phyloP scores from a whole-genome alignment of 2,329 filamentous ascomycete genomes.

The Macrophomina tecta region DNA sequence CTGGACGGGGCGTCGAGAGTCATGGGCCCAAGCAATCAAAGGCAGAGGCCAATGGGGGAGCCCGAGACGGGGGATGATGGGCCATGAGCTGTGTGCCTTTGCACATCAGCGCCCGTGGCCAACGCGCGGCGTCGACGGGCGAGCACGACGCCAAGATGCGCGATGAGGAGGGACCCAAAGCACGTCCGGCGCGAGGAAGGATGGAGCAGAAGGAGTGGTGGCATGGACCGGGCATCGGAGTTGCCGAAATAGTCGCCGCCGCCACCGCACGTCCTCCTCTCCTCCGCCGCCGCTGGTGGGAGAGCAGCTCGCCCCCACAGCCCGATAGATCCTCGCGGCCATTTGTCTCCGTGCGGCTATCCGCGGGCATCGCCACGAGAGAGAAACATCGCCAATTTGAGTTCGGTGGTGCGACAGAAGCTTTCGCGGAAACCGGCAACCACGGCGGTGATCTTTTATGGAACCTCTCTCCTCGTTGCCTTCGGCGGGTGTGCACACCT shows the following conservation, averaged over 20 bases:
- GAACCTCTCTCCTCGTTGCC: background rate
- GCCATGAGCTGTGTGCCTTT: no score
- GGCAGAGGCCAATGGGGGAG: background rate
- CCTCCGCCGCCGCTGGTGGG: background rate
- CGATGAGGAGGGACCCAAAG: no score
- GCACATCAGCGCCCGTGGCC: no score
- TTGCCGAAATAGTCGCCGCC: conserved; percentile 8
- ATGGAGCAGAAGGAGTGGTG: background rate
- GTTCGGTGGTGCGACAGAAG: conserved; percentile 21
- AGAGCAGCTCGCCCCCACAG: no score
- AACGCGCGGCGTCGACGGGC: background rate
- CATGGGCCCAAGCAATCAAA: background rate
- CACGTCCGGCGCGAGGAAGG: background rate
- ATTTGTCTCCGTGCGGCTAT: background rate
- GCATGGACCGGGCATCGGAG: conserved; percentile 7
- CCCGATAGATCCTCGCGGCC: background rate
- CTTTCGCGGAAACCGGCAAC: background rate
- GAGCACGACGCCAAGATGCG: no score
- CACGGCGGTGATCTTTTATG: conserved; percentile 17
- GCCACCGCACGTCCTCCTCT: background rate
- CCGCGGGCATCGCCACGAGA: background rate
- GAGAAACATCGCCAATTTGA: background rate
- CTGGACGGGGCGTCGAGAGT: background rate
- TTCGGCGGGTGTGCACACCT: background rate
- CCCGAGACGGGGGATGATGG: background rate